phyloP scores from a whole-genome alignment of 2,329 filamentous ascomycete genomes.

The Tolypocladium sp. region DNA sequence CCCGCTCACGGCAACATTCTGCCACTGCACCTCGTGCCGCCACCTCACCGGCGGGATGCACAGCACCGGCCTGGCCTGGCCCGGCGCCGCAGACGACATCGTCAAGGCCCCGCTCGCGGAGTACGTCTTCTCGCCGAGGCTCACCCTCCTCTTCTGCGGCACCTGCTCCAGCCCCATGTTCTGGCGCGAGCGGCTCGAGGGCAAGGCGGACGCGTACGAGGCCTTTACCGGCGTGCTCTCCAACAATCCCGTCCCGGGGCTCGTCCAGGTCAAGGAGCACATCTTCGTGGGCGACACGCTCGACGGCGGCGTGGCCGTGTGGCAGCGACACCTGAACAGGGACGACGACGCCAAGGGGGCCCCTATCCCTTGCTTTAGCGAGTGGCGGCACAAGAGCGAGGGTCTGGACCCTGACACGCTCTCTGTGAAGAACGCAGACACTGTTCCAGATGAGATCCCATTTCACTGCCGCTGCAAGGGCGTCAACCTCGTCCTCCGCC shows the following conservation, averaged over 20 bases:
- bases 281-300: not conserved
- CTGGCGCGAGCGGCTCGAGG: constrained; percentile 13
- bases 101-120: not conserved
- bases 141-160: constrained; percentile 29
- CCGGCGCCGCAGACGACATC: constrained; percentile 17
- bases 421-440: not conserved
- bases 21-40: constrained; percentile 41
- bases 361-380: not conserved
- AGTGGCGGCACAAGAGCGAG: not conserved
- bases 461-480: constrained; percentile 38
- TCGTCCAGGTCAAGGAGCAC: not conserved
- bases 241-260: not conserved
- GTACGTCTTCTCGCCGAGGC: constrained; percentile 24
- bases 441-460: constrained; percentile 14
- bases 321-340: not conserved
- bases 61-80: constrained; percentile 26
- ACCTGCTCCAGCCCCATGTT: constrained; percentile 33
- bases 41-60: constrained; percentile 35
- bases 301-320: not conserved
- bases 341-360: not conserved
- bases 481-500: constrained; percentile 29
- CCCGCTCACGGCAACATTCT: constrained; percentile 29
- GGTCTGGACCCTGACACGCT: not conserved
- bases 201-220: not conserved
- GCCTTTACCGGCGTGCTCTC: not conserved